Evolutionary conservation across 257 asterid species (phyloP).

Genomic region (Nicotiana paniculata): DNA sequence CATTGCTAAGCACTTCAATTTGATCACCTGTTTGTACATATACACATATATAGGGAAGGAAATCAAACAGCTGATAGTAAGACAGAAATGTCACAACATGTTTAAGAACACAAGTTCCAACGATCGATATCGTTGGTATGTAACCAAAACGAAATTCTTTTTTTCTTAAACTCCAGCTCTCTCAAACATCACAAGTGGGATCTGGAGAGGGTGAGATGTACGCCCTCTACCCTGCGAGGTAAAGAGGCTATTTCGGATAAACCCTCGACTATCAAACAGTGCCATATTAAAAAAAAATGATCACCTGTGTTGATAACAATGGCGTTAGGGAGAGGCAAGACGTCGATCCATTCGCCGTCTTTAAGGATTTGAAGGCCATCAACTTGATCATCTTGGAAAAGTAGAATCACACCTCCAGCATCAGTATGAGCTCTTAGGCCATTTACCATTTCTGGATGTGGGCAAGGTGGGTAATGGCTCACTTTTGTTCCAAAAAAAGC

Average conservation of each 20-base stretch:
- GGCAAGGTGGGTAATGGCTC: slow-evolving; percentile 87
- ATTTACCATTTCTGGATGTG: slow-evolving; percentile 49
- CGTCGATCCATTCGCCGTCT: slow-evolving; percentile 66
- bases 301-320: slow-evolving; percentile 66
- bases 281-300: not conserved
- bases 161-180: no score
- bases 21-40: slow-evolving; percentile 25
- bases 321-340: slow-evolving; percentile 51
- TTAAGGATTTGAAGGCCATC: slow-evolving; percentile 72
- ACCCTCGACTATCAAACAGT: no score
- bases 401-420: slow-evolving; percentile 80
- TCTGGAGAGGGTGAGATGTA: no score
- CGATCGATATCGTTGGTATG: no score
- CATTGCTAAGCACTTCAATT: slow-evolving; percentile 73
- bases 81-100: no score
- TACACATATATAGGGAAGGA: no score
- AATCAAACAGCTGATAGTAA: no score
- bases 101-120: no score
- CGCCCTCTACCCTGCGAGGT: no score
- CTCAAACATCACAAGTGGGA: no score
- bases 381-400: slow-evolving; percentile 69
- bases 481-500: slow-evolving; percentile 89
- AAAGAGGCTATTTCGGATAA: no score
- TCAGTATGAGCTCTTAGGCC: slow-evolving; percentile 92
- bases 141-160: no score